A percentile compares a stretch with the other conserved stretches of the same genome.
These are phyloP conservation scores for Ganoderma meredithae DNA, from an alignment of 1,284 basidiomycete genomes.

Conservation along the genomic window DNA sequence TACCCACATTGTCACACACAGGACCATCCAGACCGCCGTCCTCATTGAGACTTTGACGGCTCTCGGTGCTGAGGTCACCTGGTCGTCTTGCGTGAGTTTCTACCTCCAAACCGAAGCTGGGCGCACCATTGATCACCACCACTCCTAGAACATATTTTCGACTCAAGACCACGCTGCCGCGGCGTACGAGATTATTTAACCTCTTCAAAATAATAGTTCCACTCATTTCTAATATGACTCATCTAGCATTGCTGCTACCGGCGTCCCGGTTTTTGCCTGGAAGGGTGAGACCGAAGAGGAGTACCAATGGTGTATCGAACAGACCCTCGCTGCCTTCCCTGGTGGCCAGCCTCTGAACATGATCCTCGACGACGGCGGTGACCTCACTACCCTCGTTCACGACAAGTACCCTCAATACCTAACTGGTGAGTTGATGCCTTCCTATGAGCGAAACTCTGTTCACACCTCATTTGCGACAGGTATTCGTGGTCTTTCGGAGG, in stretches of 20 bases:
- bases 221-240: conserved; percentile 14
- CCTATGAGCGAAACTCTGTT: background rate
- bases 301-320: conserved; percentile 98
- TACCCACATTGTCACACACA: conserved; percentile 16
- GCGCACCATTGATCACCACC: background rate
- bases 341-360: conserved; percentile 91
- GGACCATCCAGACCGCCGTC: conserved; percentile 97
- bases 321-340: conserved; percentile 87
- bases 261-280: conserved; percentile 99
- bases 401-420: conserved; percentile 95
- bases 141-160: conserved; percentile 94
- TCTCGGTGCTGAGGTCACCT: conserved; percentile 97
- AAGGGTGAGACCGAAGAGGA: conserved; percentile 99
- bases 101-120: background rate
- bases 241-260: conserved; percentile 91
- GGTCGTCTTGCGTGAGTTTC: conserved; percentile 94
- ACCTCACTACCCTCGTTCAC: conserved; percentile 95
- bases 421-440: conserved; percentile 53
- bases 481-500: conserved; percentile 95
- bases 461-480: conserved; percentile 48
- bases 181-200: conserved; percentile 64
- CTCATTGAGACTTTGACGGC: conserved; percentile 96
- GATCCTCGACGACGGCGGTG: conserved; percentile 99
- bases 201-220: background rate
- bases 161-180: conserved; percentile 99